A percentile compares a stretch with the other conserved stretches of the same genome.
phyloP scores from a whole-genome alignment of 208 protist genomes.

The Leishmania lainsoni region DNA sequence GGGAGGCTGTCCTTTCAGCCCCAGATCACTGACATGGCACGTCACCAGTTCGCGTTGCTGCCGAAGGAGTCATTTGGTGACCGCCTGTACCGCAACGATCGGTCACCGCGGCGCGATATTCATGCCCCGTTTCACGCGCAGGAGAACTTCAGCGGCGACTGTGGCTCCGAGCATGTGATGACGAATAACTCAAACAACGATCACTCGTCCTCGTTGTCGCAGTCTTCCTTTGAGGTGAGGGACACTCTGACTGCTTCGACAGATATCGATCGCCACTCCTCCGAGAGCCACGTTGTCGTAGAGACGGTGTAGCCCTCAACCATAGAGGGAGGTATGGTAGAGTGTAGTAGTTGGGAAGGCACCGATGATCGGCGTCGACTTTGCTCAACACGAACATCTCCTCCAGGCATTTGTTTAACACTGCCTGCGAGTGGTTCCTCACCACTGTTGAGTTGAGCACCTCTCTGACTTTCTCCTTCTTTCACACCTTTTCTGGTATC shows the following conservation, averaged over 20 bases:
- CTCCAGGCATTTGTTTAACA: not conserved
- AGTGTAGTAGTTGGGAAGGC: not conserved
- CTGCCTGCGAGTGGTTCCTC: not conserved
- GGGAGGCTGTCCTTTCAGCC: slow-evolving; percentile 38
- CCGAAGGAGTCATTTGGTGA: slow-evolving; percentile 39
- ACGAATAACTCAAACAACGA: slow-evolving; percentile 1
- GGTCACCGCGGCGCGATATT: slow-evolving; percentile 16
- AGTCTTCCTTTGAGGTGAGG: slow-evolving; percentile 20
- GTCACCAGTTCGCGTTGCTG: slow-evolving; percentile 21
- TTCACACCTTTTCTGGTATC: not conserved
- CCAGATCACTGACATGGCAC: slow-evolving; percentile 51
- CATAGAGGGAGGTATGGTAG: too few species aligned
- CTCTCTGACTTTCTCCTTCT: not conserved
- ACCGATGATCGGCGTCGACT: not conserved
- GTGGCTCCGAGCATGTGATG: slow-evolving; percentile 18
- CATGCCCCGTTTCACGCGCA: slow-evolving; percentile 12
- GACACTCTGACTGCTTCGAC: not conserved
- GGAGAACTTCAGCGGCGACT: slow-evolving; percentile 22
- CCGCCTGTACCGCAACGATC: slow-evolving; percentile 41
- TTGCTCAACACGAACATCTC: not conserved
- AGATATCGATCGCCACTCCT: not conserved
- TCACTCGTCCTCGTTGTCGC: slow-evolving; percentile 18
- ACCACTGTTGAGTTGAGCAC: not conserved
- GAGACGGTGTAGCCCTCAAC: slow-evolving; percentile 7
- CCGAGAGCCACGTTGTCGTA: slow-evolving; percentile 7